Base-by-base conservation (phyloP, 371 early-diverging fungal species). In the Syncephalis fuscata region DNA sequence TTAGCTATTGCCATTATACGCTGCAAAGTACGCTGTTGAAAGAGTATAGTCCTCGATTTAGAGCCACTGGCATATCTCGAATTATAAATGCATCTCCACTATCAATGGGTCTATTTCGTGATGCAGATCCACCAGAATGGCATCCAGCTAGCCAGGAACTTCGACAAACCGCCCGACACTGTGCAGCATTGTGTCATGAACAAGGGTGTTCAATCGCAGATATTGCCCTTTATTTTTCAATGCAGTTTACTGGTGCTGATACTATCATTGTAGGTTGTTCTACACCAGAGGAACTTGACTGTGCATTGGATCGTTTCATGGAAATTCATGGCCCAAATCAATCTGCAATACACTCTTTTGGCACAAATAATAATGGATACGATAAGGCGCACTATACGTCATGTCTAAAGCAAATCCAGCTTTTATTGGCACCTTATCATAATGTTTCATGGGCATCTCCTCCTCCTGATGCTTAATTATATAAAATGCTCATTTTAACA, bases 1-100 rank as follows among this genome's bases (percentile, higher is more conserved):
- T 83, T 16, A 74, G 81, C 3, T 85, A 85, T 47, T 82, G 81
- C 57, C 82, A 82, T 53, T 78, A 76, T 49, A 78, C 74, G 26
- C 61, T 85, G 22, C 82, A 83, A 49, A 82, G 78, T 58, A 76
- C 77, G 3, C 50, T 48, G 11, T 60, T 82, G 16, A 61, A 63
- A 1, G 70, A 74, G 9, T 78, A 73, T 51, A 56, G 72, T 16
- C 70, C 69, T 0, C 56, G 57, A 21, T 68, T 77, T 50, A 70
- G 65, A 39, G 64, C 50, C 40, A 39, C 52, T 19, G 83, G 80
- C 39, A 76, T 85, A 5, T 50, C 59, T 4, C 69, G 68, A 8
- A 41, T 85, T 40, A 59, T 80, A 48, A 79, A 73, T 38, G 86
- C 84, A 2, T 80, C 81, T n/a, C 86, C 86, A 0, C 55, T 85